A percentile compares a stretch with the other conserved stretches of the same genome.
Conservation (phyloP, 1,284 basidiomycete species). For the Puccinia novopanici region DNA sequence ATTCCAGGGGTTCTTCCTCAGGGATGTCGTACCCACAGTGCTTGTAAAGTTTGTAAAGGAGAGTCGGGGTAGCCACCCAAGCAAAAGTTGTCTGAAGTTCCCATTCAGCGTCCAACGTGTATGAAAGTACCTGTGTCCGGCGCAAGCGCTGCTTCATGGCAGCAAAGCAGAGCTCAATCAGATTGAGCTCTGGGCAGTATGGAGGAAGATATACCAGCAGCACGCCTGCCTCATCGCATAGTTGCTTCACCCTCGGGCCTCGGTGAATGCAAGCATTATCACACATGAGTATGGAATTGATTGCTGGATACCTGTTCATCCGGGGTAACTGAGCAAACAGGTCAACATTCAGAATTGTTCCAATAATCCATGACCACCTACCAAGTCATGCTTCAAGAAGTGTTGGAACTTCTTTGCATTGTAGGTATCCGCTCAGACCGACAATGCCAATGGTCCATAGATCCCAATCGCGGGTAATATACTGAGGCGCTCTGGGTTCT, state of each 20-base stretch:
- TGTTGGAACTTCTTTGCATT: not conserved
- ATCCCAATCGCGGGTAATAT: not conserved
- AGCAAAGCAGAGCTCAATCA: conserved; percentile 29
- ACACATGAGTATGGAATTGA: not conserved
- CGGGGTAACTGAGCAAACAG: not conserved
- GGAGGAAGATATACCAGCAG: conserved; percentile 13
- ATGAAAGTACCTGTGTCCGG: not conserved
- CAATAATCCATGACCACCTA: not conserved
- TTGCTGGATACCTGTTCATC: conserved; percentile 4
- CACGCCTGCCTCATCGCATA: not conserved
- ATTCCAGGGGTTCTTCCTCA: too few relatives aligned
- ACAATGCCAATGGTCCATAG: not conserved
- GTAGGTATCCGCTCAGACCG: not conserved
- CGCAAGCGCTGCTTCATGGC: not conserved
- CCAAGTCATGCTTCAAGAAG: conserved; percentile 5
- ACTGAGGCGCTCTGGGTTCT: conserved; percentile 4
- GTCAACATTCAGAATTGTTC: not conserved
- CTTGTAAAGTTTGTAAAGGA: not conserved
- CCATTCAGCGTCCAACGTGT: not conserved
- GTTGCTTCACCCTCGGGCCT: not conserved
- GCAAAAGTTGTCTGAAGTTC: not conserved
- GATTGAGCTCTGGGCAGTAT: conserved; percentile 36
- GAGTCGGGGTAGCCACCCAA: not conserved
- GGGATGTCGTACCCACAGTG: not conserved
- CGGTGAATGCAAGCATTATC: not conserved